Base-by-base conservation (phyloP, 306 rosid species). In the Pachyrhizus erosus region DNA sequence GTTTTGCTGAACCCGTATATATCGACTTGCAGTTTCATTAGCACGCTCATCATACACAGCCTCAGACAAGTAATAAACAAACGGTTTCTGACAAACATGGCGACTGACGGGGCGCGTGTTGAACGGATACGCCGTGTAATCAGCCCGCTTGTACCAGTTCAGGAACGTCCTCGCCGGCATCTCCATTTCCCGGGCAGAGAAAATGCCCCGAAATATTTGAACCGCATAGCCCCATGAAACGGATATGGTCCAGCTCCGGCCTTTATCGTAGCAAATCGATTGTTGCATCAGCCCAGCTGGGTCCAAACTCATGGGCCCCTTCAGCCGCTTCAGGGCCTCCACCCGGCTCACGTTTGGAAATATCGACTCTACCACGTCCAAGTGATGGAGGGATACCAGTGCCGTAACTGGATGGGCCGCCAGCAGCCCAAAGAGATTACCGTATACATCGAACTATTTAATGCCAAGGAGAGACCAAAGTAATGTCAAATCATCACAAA, bases 351-450 rank as follows among this genome's bases (percentile, higher is more conserved):
- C 55, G 7, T 86, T 43, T 1, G 97, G 98, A 52, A 94, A 91
- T 45, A 94, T 92, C 66, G 96, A 93, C 58, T 92, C 89, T 1
- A 91, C 88, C 27, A 91, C 74, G 37, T 94, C 98, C 57, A 94
- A 58, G 80, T 94, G 98, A 82, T 94, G 97, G 18, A 94, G 90
- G 2, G 96, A 84, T 0, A 94, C 96, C 6, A 92, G 13, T 0
- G 98, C 96, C 0, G 97, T 6, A 0, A 92, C 10, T 0, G 96
- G 97, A 86, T 92, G 98, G 76, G 97, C 92, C 31, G 98, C 69
- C 0, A 94, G 86, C 6, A 94, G 91, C 81, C 98, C 98, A 24
- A 94, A 86, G 17, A 94, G 54, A 66, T 87, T 89, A 64, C 97
- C 97, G 23, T 88, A 85, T 24, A 94, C 94, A 82, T 94, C 98